phyloP scores from a whole-genome alignment of 805 yeast species.

The Candida germanica region DNA sequence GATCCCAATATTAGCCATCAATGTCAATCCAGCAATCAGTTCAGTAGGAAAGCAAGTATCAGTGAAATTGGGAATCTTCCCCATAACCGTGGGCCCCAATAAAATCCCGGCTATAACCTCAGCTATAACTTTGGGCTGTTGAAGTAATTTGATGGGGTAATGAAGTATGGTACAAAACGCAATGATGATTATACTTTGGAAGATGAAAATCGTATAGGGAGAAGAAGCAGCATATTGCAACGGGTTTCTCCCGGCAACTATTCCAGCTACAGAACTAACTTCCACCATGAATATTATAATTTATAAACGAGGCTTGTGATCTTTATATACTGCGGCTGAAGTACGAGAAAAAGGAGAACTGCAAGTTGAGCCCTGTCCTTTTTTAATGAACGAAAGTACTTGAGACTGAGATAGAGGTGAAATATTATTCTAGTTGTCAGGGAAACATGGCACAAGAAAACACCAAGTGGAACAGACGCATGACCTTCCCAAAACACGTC shows the following conservation, averaged over 20 bases:
- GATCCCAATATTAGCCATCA: slow-evolving; percentile 73
- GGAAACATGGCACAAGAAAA: too few species aligned
- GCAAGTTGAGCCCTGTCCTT: too few species aligned
- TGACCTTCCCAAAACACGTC: too few species aligned
- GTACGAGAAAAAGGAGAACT: too few species aligned
- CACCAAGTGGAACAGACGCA: too few species aligned
- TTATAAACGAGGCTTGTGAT: background rate
- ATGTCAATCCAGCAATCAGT: slow-evolving; percentile 60
- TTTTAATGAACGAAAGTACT: too few species aligned
- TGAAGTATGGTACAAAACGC: slow-evolving; percentile 58
- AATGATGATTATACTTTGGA: slow-evolving; percentile 65
- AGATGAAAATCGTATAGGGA: slow-evolving; percentile 67
- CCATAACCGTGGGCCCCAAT: slow-evolving; percentile 73
- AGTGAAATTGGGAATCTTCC: slow-evolving; percentile 67
- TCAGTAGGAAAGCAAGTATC: slow-evolving; percentile 58
- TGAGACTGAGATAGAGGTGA: too few species aligned
- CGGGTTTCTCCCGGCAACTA: slow-evolving; percentile 71
- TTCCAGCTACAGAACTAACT: slow-evolving; percentile 54
- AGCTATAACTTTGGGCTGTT: slow-evolving; percentile 79
- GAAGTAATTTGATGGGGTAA: slow-evolving; percentile 55
- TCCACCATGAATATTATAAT: slow-evolving; percentile 13
- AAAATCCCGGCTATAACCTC: slow-evolving; percentile 77
- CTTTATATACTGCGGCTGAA: too few species aligned
- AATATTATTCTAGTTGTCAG: too few species aligned
- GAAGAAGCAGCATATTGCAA: slow-evolving; percentile 52